Conservation (phyloP, 1,284 basidiomycete species). For the Porogramme epimiltina region DNA sequence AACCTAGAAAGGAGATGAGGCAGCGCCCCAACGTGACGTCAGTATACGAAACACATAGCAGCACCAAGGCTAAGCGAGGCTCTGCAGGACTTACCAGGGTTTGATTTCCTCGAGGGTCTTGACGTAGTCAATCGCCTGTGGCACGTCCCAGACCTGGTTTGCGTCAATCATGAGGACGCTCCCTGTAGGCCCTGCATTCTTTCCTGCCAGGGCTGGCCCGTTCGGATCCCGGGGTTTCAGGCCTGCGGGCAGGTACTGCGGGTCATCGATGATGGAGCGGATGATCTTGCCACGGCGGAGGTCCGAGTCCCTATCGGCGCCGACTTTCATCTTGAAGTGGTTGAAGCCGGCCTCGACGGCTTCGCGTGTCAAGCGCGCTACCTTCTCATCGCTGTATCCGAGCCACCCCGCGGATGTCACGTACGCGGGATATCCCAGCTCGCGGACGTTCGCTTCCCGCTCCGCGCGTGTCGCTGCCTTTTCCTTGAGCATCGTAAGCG, state of each 20-base stretch:
- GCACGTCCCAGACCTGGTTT: conserved; percentile 97
- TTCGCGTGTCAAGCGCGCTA: conserved; percentile 83
- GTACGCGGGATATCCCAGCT: conserved; percentile 89
- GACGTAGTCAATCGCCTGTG: conserved; percentile 91
- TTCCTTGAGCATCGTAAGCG: conserved; percentile 79
- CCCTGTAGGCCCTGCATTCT: conserved; percentile 94
- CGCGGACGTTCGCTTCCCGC: conserved; percentile 72
- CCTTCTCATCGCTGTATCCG: conserved; percentile 91
- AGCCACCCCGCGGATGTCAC: conserved; percentile 95
- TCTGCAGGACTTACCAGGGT: conserved; percentile 89
- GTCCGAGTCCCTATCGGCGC: conserved; percentile 81
- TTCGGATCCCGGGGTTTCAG: conserved; percentile 62
- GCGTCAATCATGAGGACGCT: conserved; percentile 96
- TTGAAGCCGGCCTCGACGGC: conserved; percentile 88
- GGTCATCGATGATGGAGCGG: conserved; percentile 93
- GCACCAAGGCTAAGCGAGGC: too few relatives aligned
- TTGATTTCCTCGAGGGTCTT: conserved; percentile 78
- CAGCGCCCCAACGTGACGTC: background rate
- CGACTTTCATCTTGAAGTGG: conserved; percentile 98
- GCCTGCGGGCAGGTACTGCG: conserved; percentile 64
- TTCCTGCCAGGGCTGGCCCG: conserved; percentile 68
- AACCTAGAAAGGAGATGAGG: conserved; percentile 54
- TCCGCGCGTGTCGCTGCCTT: conserved; percentile 79
- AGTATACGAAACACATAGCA: too few relatives aligned
- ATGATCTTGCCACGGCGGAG: conserved; percentile 86